A percentile compares a stretch with the other conserved stretches of the same genome.
Conservation (phyloP, 805 yeast genomes). For the Starmera dryadoides region DNA sequence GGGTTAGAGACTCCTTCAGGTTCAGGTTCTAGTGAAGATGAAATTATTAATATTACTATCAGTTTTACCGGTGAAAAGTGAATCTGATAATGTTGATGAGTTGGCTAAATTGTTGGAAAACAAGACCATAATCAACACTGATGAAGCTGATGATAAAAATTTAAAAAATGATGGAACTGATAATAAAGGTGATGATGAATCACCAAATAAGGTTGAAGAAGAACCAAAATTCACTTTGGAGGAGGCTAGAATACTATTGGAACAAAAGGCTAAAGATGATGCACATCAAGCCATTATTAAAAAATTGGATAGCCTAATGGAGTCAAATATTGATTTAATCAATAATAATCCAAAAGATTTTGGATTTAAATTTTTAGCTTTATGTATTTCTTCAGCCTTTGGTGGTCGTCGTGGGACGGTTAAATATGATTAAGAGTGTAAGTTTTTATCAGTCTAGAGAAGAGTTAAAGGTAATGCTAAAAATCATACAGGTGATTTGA, state of each 20-base stretch:
- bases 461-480: background rate
- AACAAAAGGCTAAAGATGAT: no score
- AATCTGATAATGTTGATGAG: slow-evolving; percentile 6
- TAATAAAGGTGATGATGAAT: slow-evolving; percentile 2
- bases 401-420: slow-evolving; percentile 6
- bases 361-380: slow-evolving; percentile 6
- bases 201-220: slow-evolving; percentile 4
- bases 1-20: no score
- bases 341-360: no score
- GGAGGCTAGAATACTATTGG: no score
- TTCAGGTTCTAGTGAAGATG: no score
- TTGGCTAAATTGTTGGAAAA: slow-evolving; percentile 4
- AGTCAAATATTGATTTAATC: no score
- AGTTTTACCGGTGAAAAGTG: slow-evolving; percentile 9
- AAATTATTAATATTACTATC: no score
- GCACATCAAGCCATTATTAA: no score
- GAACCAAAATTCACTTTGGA: no score
- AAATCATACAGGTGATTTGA: background rate
- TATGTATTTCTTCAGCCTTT: slow-evolving; percentile 9
- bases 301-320: no score
- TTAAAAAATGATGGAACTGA: slow-evolving; percentile 5
- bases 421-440: background rate
- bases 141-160: slow-evolving; percentile 3
- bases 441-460: background rate
- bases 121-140: no score